Conservation (phyloP, 805 yeast genomes). For the Pichia membranifaciens region DNA sequence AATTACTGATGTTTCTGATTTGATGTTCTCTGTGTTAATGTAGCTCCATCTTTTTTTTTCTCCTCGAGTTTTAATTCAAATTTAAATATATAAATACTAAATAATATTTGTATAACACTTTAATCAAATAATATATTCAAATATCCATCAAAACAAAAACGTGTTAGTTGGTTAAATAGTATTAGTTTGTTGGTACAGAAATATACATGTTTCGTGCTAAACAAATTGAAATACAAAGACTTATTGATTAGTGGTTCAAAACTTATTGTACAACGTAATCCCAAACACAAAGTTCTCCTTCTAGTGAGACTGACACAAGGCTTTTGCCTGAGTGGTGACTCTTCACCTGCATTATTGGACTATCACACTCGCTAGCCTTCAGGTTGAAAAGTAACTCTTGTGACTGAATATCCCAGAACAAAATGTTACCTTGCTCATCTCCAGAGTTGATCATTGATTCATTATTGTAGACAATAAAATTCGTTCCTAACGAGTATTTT, state of each 20-base stretch:
- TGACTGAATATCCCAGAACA: slow-evolving; percentile 64
- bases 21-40: too few species aligned
- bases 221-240: too few species aligned
- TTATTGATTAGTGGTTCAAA: too few species aligned
- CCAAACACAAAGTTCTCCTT: slow-evolving; percentile 29
- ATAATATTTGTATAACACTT: slow-evolving; percentile 1
- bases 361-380: slow-evolving; percentile 14
- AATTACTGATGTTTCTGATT: too few species aligned
- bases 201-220: too few species aligned
- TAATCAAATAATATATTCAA: not conserved
- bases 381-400: slow-evolving; percentile 38
- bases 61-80: not conserved
- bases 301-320: slow-evolving; percentile 29
- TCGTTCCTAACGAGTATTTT: slow-evolving; percentile 47
- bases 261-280: slow-evolving; percentile 2
- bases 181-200: too few species aligned
- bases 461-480: slow-evolving; percentile 38
- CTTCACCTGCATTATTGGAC: slow-evolving; percentile 39
- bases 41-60: slow-evolving; percentile 6
- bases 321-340: slow-evolving; percentile 32
- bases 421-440: slow-evolving; percentile 46
- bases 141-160: too few species aligned
- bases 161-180: too few species aligned
- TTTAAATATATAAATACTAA: too few species aligned
- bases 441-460: slow-evolving; percentile 52